Base-by-base conservation (phyloP, 139 green algal species). In the Desmodesmus armatus region DNA sequence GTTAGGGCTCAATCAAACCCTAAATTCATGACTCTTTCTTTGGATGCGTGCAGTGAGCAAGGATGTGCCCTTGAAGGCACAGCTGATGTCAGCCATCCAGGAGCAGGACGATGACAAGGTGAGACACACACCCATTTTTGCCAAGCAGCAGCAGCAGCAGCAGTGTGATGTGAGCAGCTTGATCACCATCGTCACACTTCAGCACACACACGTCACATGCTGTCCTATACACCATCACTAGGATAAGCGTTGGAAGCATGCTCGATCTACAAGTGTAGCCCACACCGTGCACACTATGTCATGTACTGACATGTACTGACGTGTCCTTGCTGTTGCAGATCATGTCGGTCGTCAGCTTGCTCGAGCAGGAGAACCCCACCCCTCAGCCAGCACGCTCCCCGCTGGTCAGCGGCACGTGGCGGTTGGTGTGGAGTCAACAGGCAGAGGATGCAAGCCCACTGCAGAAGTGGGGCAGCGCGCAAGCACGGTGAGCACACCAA, bases 351-450 rank as follows among this genome's bases (percentile, higher is more conserved):
- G 74, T 94, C 6, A 35, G 65, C 17, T 33, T 83, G 3, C 33
- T 92, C 72, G 66, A 77, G 58, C 44, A 73, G 37, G 72, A 88
- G 29, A 81, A 88, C 75, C 85, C 88, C 39, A 89, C 78, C 1
- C 47, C 33, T 6, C 37, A 62, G 37, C 92, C 94, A 2, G 93
- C 93, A 0, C 58, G 69, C 13, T 92, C 85, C 21, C 74, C 77
- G 0, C 55, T 90, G 47, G 87, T 87, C 0, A 65, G 41, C 3
- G 94, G 94, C 79, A 91, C 73, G 15, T 97, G 94, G 94, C 89
- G 93, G n/a, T 84, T 96, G 47, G 47, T 90, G 15, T 97, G 94
- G 94, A 90, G 85, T 2, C 75, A 92, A 82, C 94, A 97, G 90
- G 89, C 90, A 0, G 72, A 82, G 6, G 87, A 85, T 63, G 94